phyloP scores from a whole-genome alignment of 441 rosid genomes.

The Gossypium trilobum region DNA sequence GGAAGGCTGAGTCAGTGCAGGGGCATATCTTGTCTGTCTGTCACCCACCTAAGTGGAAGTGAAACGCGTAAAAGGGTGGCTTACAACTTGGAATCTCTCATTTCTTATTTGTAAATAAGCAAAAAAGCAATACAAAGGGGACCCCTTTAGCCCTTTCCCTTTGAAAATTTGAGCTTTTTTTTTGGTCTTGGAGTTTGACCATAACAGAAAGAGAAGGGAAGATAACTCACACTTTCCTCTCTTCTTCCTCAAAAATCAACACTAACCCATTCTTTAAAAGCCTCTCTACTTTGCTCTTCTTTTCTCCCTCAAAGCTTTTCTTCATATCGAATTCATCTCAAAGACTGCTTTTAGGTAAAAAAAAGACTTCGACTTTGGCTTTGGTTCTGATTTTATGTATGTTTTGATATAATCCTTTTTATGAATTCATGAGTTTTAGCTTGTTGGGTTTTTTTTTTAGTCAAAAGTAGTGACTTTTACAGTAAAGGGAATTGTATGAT shows the following conservation, averaged over 20 bases:
- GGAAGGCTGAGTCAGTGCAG: slow-evolving; percentile 25
- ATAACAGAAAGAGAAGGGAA: slow-evolving; percentile 35
- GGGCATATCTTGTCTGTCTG: slow-evolving; percentile 19
- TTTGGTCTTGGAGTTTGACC: slow-evolving; percentile 22
- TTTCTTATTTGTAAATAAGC: background rate
- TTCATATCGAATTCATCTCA: background rate
- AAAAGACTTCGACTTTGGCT: too few relatives aligned
- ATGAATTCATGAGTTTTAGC: too few relatives aligned
- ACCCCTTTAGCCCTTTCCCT: slow-evolving; percentile 11
- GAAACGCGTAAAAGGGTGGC: slow-evolving; percentile 18
- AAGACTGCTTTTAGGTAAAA: too few relatives aligned
- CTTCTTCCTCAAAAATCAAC: slow-evolving; percentile 32
- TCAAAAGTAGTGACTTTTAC: too few relatives aligned
- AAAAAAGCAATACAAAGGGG: background rate
- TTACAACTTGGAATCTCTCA: slow-evolving; percentile 13
- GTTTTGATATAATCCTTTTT: too few relatives aligned
- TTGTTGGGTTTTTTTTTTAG: too few relatives aligned
- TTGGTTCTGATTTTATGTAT: too few relatives aligned
- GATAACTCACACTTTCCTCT: slow-evolving; percentile 61
- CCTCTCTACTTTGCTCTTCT: slow-evolving; percentile 7
- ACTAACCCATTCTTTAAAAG: slow-evolving; percentile 17
- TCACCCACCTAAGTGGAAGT: slow-evolving; percentile 26
- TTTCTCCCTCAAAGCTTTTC: slow-evolving; percentile 1
- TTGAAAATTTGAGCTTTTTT: slow-evolving; percentile 13
- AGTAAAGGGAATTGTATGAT: too few relatives aligned